These are phyloP conservation scores for Flaveria linearis DNA, from an alignment of 129 eudicot species.

Conservation along the genomic window DNA sequence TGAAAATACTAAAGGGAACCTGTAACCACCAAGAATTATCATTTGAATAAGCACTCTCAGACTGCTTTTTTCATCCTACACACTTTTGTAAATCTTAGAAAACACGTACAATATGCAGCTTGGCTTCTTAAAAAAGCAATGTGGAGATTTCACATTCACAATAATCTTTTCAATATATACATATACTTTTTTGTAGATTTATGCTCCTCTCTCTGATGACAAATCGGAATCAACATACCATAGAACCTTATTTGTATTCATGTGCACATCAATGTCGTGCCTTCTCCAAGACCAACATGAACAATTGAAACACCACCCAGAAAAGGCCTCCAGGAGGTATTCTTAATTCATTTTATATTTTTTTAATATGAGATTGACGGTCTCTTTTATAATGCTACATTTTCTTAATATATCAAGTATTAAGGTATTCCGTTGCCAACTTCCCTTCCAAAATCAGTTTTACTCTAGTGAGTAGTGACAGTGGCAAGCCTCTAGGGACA, in stretches of 20 bases:
- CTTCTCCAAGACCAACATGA: slow-evolving; percentile 84
- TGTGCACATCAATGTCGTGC: slow-evolving; percentile 82
- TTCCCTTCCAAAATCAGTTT: slow-evolving; percentile 61
- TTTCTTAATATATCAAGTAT: slow-evolving; percentile 47
- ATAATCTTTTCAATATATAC: too few relatives aligned
- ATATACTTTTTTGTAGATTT: slow-evolving; percentile 42
- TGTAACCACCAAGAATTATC: too few relatives aligned
- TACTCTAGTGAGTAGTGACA: slow-evolving; percentile 78
- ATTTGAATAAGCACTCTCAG: too few relatives aligned
- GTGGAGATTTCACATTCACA: too few relatives aligned
- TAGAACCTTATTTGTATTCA: slow-evolving; percentile 68
- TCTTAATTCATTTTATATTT: background rate
- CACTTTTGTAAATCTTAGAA: too few relatives aligned
- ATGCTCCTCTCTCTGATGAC: slow-evolving; percentile 60
- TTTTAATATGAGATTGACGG: background rate
- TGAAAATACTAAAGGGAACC: too few relatives aligned
- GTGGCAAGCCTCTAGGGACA: slow-evolving; percentile 48
- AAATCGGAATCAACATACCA: slow-evolving; percentile 59
- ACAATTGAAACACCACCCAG: slow-evolving; percentile 71
- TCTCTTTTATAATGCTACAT: background rate
- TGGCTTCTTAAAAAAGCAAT: too few relatives aligned
- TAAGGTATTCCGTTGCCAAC: slow-evolving; percentile 85
- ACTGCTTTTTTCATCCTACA: too few relatives aligned
- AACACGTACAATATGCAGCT: too few relatives aligned
- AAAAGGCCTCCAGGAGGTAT: slow-evolving; percentile 72